Evolutionary conservation across 2,329 filamentous ascomycete species (phyloP).

Genomic region (Ophiostoma novo-ulmi): DNA sequence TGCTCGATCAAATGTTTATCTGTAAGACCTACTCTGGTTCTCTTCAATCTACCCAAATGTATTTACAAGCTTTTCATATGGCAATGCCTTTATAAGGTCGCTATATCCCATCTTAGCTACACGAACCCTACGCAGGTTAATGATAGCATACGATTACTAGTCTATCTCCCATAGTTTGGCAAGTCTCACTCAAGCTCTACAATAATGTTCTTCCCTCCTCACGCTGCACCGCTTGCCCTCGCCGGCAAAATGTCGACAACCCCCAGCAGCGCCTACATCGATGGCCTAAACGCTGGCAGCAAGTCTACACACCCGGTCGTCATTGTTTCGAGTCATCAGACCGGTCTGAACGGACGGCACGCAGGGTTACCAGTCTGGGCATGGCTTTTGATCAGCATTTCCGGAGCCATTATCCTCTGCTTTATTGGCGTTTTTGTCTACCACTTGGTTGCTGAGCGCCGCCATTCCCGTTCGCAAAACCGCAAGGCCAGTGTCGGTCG

Average conservation of each 20-base stretch:
- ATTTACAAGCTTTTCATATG: too few relatives aligned
- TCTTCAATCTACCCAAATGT: too few relatives aligned
- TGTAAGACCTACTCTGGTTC: background rate
- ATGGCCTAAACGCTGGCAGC: background rate
- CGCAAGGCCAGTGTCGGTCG: constrained; percentile 14
- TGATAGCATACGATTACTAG: background rate
- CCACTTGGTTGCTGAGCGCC: constrained; percentile 6
- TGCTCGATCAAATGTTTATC: background rate
- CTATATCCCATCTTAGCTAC: background rate
- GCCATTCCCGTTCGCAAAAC: constrained; percentile 4
- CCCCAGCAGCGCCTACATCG: background rate
- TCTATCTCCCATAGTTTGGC: background rate
- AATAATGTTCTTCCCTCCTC: constrained; percentile 17
- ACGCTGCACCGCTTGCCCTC: constrained; percentile 10
- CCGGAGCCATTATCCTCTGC: background rate
- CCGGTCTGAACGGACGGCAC: background rate
- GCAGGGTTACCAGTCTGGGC: constrained; percentile 18
- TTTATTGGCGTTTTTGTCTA: constrained; percentile 9
- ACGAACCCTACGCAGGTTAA: background rate
- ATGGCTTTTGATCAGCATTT: constrained; percentile 21
- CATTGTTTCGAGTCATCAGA: background rate
- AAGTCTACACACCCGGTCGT: background rate
- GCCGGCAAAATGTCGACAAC: constrained; percentile 2
- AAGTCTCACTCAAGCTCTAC: background rate
- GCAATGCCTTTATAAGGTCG: too few relatives aligned